Percentiles rank a stretch among this genome's conserved stretches.
Conservation (phyloP, 179 eudicot species). For the Heliamphora pulchella region DNA sequence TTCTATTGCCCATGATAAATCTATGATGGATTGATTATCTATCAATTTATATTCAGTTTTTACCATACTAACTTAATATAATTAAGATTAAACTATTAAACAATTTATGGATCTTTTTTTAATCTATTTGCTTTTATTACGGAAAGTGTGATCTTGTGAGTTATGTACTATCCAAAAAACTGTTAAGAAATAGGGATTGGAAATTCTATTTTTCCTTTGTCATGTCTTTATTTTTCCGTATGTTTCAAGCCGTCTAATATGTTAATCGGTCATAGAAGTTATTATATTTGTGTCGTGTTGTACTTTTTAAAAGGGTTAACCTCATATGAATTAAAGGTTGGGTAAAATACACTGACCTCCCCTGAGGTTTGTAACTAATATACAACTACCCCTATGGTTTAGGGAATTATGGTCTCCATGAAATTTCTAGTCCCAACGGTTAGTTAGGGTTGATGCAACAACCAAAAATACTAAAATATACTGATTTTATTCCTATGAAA, state of each 20-base stretch:
- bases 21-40: not conserved
- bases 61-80: not conserved
- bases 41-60: not conserved
- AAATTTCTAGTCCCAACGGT: no score
- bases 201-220: not conserved
- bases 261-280: not conserved
- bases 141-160: not conserved
- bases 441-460: no score
- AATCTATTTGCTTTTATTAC: not conserved
- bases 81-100: not conserved
- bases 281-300: not conserved
- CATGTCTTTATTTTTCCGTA: no score
- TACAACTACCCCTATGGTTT: no score
- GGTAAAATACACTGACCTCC: not conserved
- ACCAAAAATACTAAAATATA: no score
- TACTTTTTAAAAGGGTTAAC: not conserved
- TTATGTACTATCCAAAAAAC: not conserved
- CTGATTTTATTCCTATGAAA: no score
- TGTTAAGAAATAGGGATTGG: not conserved
- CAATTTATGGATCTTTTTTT: not conserved
- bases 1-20: not conserved
- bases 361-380: not conserved
- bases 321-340: not conserved
- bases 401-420: no score
- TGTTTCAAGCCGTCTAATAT: no score